A percentile compares a stretch with the other conserved stretches of the same genome.
Evolutionary conservation across 75 land plant genomes (phyloP).

Genomic region (Sequoiadendron giganteum): DNA sequence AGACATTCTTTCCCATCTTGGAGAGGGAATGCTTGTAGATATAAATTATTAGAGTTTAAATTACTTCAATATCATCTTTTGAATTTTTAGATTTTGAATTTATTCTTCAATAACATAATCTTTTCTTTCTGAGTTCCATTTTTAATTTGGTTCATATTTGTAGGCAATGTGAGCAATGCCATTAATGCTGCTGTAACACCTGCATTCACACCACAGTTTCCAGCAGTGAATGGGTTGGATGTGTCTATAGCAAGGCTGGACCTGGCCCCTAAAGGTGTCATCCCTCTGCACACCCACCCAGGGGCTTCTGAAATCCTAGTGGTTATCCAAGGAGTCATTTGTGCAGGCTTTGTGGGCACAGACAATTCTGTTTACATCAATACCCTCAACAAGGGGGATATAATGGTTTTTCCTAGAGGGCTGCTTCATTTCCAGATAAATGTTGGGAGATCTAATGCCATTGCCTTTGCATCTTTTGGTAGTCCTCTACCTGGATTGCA

Average conservation of each 20-base stretch:
- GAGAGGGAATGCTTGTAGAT: no score
- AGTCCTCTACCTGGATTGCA: slow-evolving; percentile 59
- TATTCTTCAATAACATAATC: no score
- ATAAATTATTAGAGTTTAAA: no score
- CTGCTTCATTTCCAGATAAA: slow-evolving; percentile 72
- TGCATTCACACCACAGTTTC: slow-evolving; percentile 61
- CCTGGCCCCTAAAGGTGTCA: slow-evolving; percentile 55
- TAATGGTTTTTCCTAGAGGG: slow-evolving; percentile 76
- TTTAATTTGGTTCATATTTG: neutral
- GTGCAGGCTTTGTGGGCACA: slow-evolving; percentile 58
- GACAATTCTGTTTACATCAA: slow-evolving; percentile 39
- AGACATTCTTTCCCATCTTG: no score
- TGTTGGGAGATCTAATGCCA: slow-evolving; percentile 13
- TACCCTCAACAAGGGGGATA: slow-evolving; percentile 49
- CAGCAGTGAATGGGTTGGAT: slow-evolving; percentile 74
- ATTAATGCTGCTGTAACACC: slow-evolving; percentile 65
- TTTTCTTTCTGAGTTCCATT: neutral
- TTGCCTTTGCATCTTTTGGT: slow-evolving; percentile 47
- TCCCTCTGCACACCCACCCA: slow-evolving; percentile 80
- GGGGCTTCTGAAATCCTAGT: slow-evolving; percentile 57
- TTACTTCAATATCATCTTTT: no score
- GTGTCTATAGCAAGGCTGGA: slow-evolving; percentile 61
- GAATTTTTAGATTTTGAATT: no score
- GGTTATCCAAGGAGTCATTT: slow-evolving; percentile 54
- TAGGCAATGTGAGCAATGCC: slow-evolving; percentile 38